Evolutionary conservation across 305 asterid species (phyloP).

Genomic region (Caryopteris hybrid): DNA sequence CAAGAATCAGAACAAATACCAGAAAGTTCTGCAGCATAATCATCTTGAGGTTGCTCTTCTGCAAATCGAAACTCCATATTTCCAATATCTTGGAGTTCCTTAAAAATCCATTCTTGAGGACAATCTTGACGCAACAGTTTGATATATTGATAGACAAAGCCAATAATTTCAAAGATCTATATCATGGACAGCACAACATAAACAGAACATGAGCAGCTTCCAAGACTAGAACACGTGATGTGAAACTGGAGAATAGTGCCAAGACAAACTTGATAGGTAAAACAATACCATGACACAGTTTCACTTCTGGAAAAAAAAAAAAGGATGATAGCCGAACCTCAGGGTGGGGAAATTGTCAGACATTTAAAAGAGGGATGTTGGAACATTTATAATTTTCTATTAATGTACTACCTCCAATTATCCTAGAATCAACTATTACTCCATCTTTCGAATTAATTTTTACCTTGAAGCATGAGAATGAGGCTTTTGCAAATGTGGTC

Average conservation of each 20-base stretch:
- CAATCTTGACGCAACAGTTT: conserved; percentile 68
- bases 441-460: background rate
- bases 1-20: conserved; percentile 36
- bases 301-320: background rate
- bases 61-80: conserved; percentile 89
- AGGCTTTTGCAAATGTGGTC: background rate
- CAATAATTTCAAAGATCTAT: conserved; percentile 81
- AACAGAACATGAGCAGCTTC: conserved; percentile 8
- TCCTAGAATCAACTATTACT: background rate
- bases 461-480: background rate
- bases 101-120: conserved; percentile 95
- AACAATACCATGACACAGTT: conserved; percentile 4
- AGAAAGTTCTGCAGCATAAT: conserved; percentile 96
- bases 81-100: conserved; percentile 93
- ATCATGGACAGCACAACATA: conserved; percentile 27
- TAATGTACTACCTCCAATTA: background rate
- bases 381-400: background rate
- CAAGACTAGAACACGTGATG: conserved; percentile 12
- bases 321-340: background rate
- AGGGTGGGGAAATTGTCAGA: background rate
- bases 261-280: background rate
- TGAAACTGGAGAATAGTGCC: background rate
- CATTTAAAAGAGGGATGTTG: background rate
- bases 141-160: conserved; percentile 83
- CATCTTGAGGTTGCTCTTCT: conserved; percentile 98